Percentiles rank a stretch among this genome's conserved stretches.
Conservation (phyloP, 257 asterid genomes). For the Plantago ovata region DNA sequence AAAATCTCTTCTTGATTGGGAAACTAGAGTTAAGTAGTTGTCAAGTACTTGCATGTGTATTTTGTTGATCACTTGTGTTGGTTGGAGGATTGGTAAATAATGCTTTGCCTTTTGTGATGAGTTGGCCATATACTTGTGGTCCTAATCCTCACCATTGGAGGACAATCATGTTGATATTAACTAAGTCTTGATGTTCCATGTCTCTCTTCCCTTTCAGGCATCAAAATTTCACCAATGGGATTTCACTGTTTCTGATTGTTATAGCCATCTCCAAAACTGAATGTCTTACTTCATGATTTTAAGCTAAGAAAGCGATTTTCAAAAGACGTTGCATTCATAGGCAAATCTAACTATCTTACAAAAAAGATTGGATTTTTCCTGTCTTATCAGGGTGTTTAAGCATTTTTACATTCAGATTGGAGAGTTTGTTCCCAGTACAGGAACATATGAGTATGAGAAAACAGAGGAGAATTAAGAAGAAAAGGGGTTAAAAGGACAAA, state of each 20-base stretch:
- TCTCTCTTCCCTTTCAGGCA: not conserved
- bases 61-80: conserved; percentile 15
- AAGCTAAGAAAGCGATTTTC: too few species aligned
- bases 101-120: conserved; percentile 12
- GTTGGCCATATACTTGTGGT: conserved; percentile 11
- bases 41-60: not conserved
- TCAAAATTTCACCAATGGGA: too few species aligned
- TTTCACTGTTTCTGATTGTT: too few species aligned
- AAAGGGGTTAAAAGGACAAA: not conserved
- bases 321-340: too few species aligned
- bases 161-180: conserved; percentile 20
- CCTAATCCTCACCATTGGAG: conserved; percentile 10
- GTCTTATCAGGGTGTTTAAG: not conserved
- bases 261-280: too few species aligned
- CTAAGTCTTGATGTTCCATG: conserved; percentile 7
- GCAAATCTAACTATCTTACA: conserved; percentile 1
- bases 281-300: too few species aligned
- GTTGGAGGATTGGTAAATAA: conserved; percentile 28
- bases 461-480: not conserved
- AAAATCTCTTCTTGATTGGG: not conserved
- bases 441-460: conserved; percentile 10
- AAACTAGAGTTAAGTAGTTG: not conserved
- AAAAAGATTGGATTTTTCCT: not conserved
- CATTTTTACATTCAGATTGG: not conserved
- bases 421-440: conserved; percentile 12